Percentiles rank a stretch among this genome's conserved stretches.
These are phyloP conservation scores for Aspergillus carbonarius DNA, from an alignment of 2,329 filamentous ascomycete genomes.

Conservation along the genomic window DNA sequence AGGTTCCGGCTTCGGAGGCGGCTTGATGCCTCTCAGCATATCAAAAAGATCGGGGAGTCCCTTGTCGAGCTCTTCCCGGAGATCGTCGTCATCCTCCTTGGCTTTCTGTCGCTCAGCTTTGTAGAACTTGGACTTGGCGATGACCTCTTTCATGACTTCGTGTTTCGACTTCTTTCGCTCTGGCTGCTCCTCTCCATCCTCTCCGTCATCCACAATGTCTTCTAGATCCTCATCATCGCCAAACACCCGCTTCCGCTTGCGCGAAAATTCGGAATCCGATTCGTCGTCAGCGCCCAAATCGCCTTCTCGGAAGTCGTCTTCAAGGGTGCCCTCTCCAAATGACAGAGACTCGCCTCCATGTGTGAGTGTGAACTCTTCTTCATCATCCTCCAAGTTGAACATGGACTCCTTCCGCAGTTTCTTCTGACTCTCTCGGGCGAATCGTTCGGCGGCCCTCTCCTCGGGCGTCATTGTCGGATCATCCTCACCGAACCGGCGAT, in stretches of 20 bases:
- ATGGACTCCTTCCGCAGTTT: conserved; percentile 73
- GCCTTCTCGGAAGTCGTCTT: conserved; percentile 77
- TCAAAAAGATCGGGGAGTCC: conserved; percentile 74
- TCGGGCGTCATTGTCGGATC: conserved; percentile 92
- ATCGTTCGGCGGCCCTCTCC: conserved; percentile 86
- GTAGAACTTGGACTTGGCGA: conserved; percentile 93
- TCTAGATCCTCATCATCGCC: conserved; percentile 32
- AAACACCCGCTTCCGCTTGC: conserved; percentile 51
- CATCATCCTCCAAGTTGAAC: conserved; percentile 88
- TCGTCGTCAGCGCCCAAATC: conserved; percentile 65
- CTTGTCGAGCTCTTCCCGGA: conserved; percentile 80
- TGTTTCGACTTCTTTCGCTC: conserved; percentile 92
- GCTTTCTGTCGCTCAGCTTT: conserved; percentile 91
- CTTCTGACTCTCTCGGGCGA: conserved; percentile 80
- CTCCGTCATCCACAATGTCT: conserved; percentile 39
- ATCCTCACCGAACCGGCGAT: conserved; percentile 93
- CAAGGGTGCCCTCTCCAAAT: conserved; percentile 55
- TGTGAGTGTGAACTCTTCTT: conserved; percentile 70
- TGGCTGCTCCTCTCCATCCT: conserved; percentile 59
- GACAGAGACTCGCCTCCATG: conserved; percentile 76
- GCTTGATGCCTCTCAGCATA: conserved; percentile 63
- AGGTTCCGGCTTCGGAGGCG: conserved; percentile 52
- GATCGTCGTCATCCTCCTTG: conserved; percentile 90
- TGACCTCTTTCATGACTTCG: conserved; percentile 96
- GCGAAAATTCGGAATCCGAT: conserved; percentile 53